Conservation (phyloP, 1,284 basidiomycete genomes). For the Cryptococcus wingfieldii region DNA sequence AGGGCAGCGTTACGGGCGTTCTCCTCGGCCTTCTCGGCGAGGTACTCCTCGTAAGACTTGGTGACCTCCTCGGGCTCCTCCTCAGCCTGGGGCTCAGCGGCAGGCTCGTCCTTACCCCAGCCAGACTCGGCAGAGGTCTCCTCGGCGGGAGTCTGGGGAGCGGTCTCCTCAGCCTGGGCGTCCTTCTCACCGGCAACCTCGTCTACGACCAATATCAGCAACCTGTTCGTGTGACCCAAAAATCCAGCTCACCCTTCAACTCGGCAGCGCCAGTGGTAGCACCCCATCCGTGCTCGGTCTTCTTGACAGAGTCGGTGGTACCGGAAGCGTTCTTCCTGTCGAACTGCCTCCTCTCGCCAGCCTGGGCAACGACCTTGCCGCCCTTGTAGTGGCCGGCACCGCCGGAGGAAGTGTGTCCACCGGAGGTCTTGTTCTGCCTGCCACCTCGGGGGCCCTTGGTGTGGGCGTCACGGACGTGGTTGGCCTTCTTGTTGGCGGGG, state of each 20-base stretch:
- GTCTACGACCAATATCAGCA: conserved; percentile 26
- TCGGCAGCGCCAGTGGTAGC: conserved; percentile 77
- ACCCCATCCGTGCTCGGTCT: conserved; percentile 86
- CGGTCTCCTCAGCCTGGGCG: conserved; percentile 48
- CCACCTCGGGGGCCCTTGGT: conserved; percentile 44
- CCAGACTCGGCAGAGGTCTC: conserved; percentile 40
- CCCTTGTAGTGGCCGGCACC: conserved; percentile 26
- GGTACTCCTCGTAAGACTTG: conserved; percentile 51
- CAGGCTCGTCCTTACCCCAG: conserved; percentile 14
- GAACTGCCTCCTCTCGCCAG: conserved; percentile 40
- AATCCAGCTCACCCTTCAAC: conserved; percentile 56
- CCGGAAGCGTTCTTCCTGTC: conserved; percentile 36
- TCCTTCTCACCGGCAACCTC: conserved; percentile 52
- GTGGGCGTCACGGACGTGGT: conserved; percentile 40
- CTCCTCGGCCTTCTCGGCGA: conserved; percentile 45
- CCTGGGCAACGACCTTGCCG: conserved; percentile 31
- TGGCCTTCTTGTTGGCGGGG: conserved; percentile 29
- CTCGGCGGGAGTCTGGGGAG: conserved; percentile 35
- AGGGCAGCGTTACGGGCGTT: conserved; percentile 36
- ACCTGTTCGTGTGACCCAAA: background rate
- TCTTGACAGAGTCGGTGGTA: conserved; percentile 77
- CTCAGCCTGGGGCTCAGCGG: conserved; percentile 22
- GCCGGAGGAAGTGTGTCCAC: conserved; percentile 32
- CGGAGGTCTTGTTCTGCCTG: conserved; percentile 34
- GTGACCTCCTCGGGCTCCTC: conserved; percentile 93